phyloP scores from a whole-genome alignment of 345 rosid species.

The Camelina hispida region DNA sequence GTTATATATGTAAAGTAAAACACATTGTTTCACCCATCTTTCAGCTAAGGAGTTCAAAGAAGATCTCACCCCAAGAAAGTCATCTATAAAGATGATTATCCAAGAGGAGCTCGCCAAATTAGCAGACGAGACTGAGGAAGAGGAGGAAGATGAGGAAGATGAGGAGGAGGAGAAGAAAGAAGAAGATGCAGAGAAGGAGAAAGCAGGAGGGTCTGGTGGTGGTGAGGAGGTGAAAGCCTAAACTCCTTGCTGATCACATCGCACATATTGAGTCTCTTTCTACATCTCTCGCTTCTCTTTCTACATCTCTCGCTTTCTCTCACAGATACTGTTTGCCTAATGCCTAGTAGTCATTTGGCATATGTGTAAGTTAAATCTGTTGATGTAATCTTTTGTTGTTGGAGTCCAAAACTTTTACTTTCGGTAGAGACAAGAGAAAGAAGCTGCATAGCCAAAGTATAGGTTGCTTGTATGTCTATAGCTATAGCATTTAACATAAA shows the following conservation, averaged over 20 bases:
- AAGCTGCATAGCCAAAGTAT: slow-evolving; percentile 40
- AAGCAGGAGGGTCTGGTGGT: slow-evolving; percentile 35
- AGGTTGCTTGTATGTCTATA: slow-evolving; percentile 44
- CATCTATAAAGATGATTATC: slow-evolving; percentile 77
- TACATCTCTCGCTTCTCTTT: not conserved
- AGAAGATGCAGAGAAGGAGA: slow-evolving; percentile 30
- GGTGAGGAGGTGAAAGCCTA: slow-evolving; percentile 42
- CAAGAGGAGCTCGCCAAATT: slow-evolving; percentile 93
- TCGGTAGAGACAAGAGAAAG: slow-evolving; percentile 38
- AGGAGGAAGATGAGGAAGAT: slow-evolving; percentile 46
- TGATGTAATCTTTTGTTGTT: slow-evolving; percentile 39
- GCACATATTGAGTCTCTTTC: slow-evolving; percentile 28
- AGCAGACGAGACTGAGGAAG: slow-evolving; percentile 80
- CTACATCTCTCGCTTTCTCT: not conserved
- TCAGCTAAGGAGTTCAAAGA: slow-evolving; percentile 61
- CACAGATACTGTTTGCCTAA: slow-evolving; percentile 20
- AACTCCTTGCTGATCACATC: slow-evolving; percentile 25
- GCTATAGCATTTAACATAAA: slow-evolving; percentile 38
- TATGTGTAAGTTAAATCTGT: slow-evolving; percentile 35
- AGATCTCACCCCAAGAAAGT: slow-evolving; percentile 75
- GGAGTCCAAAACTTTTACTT: slow-evolving; percentile 31
- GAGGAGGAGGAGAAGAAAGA: slow-evolving; percentile 47
- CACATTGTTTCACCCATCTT: slow-evolving; percentile 28
- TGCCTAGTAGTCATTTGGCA: slow-evolving; percentile 34
- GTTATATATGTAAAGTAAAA: slow-evolving; percentile 8